Conservation (phyloP, 768 basidiomycete species). For the Collybia sp. region DNA sequence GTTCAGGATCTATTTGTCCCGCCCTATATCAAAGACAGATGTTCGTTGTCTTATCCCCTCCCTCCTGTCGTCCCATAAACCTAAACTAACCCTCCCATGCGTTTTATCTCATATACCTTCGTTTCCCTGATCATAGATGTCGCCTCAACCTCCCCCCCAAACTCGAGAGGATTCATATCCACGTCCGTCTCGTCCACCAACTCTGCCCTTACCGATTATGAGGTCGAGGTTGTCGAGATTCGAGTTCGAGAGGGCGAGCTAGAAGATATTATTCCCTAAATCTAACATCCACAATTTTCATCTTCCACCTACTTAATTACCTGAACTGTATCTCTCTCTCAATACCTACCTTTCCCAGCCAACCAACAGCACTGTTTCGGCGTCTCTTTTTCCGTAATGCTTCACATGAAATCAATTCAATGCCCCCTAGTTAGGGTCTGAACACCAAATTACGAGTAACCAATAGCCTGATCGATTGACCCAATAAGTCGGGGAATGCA, state of each 20-base stretch:
- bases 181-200: slow-evolving; percentile 66
- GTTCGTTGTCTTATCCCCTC: slow-evolving; percentile 42
- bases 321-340: background rate
- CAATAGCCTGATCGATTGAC: too few species aligned
- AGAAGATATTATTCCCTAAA: slow-evolving; percentile 67
- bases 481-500: too few species aligned
- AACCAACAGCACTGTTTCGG: too few species aligned
- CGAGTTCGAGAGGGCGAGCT: slow-evolving; percentile 77
- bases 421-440: too few species aligned
- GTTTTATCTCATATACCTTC: slow-evolving; percentile 4
- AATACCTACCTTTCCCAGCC: too few species aligned
- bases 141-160: slow-evolving; percentile 79
- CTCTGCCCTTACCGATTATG: slow-evolving; percentile 67
- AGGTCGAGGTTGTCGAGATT: slow-evolving; percentile 87
- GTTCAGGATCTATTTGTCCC: slow-evolving; percentile 79
- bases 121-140: slow-evolving; percentile 46
- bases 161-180: slow-evolving; percentile 59
- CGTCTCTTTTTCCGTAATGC: too few species aligned
- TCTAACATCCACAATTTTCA: background rate
- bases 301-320: background rate
- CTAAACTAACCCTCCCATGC: slow-evolving; percentile 12
- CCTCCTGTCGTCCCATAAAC: slow-evolving; percentile 9
- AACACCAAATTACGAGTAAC: too few species aligned
- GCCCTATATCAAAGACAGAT: slow-evolving; percentile 87
- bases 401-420: too few species aligned